Evolutionary conservation across 441 rosid species (phyloP).

Genomic region (Viola pubescens): DNA sequence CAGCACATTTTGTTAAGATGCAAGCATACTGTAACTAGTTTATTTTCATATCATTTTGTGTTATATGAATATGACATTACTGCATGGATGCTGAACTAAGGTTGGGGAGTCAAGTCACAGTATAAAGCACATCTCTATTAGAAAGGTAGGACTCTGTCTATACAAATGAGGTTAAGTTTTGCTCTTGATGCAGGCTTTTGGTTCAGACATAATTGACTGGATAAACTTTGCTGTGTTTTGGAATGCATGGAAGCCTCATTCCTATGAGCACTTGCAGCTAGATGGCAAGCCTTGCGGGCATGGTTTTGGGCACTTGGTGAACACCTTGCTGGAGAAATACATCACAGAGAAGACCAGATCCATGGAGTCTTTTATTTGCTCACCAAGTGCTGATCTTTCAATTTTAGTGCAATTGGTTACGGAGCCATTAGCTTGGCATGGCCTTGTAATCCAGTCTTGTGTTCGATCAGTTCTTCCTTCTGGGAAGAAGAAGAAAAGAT

Average conservation of each 20-base stretch:
- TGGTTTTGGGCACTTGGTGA: conserved; percentile 45
- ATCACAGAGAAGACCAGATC: conserved; percentile 42
- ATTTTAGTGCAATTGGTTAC: conserved; percentile 58
- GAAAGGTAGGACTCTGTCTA: too few species aligned
- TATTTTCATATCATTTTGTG: too few species aligned
- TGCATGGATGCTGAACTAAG: too few species aligned
- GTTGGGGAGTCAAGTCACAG: too few species aligned
- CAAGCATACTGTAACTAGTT: too few species aligned
- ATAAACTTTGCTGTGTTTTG: conserved; percentile 72
- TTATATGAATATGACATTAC: too few species aligned
- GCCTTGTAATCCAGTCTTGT: conserved; percentile 64
- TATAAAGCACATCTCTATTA: too few species aligned
- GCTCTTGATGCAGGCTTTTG: conserved; percentile 53
- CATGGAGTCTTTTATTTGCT: conserved; percentile 36
- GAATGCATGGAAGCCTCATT: conserved; percentile 75
- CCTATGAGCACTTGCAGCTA: conserved; percentile 39
- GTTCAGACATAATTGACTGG: conserved; percentile 73
- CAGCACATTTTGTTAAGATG: too few species aligned
- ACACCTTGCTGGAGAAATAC: conserved; percentile 47
- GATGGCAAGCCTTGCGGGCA: conserved; percentile 25
- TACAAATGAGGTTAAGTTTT: conserved; percentile 3
- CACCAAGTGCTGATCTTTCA: conserved; percentile 43
- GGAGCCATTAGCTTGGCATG: conserved; percentile 91
- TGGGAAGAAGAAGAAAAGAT: conserved; percentile 93
- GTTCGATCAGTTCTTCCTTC: conserved; percentile 68